Evolutionary conservation across 2,329 filamentous ascomycete genomes (phyloP).

Genomic region (Colletotrichum sojae): DNA sequence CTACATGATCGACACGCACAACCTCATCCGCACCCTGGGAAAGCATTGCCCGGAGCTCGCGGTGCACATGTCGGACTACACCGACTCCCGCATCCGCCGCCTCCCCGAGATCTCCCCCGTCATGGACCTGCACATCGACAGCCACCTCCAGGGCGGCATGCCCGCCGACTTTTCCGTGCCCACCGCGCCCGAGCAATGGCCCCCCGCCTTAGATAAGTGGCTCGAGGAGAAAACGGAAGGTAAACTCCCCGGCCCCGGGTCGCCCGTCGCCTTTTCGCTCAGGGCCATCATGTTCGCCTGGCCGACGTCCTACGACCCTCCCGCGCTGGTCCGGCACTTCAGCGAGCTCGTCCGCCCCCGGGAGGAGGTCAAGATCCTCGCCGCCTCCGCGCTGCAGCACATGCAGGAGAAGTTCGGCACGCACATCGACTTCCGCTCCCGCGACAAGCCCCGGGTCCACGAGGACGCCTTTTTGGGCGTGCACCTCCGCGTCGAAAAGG

Average conservation of each 20-base stretch:
- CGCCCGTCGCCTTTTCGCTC: not conserved
- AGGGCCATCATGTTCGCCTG: conserved; percentile 2
- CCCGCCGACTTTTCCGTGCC: not conserved
- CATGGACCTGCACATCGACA: not conserved
- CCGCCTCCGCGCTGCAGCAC: not conserved
- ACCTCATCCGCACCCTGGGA: not conserved
- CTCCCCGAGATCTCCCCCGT: not conserved
- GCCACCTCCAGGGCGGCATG: not conserved
- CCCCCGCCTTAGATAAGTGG: not conserved
- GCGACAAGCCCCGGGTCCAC: not conserved
- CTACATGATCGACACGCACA: not conserved
- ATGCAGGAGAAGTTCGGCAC: not conserved
- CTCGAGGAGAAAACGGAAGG: not conserved
- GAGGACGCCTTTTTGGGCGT: not conserved
- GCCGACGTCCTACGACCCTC: not conserved
- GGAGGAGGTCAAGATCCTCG: not conserved
- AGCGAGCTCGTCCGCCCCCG: conserved; percentile 9
- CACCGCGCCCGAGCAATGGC: not conserved
- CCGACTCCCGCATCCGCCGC: not conserved
- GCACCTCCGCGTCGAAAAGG: not conserved
- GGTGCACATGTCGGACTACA: not conserved
- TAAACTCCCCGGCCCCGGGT: not conserved
- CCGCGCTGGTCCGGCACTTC: not conserved
- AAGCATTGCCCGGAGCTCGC: not conserved
- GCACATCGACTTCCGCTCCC: not conserved